These are phyloP conservation scores for Polytrichum formosum DNA, from an alignment of 225 moss, liverwort and hornwort genomes.

Conservation along the genomic window DNA sequence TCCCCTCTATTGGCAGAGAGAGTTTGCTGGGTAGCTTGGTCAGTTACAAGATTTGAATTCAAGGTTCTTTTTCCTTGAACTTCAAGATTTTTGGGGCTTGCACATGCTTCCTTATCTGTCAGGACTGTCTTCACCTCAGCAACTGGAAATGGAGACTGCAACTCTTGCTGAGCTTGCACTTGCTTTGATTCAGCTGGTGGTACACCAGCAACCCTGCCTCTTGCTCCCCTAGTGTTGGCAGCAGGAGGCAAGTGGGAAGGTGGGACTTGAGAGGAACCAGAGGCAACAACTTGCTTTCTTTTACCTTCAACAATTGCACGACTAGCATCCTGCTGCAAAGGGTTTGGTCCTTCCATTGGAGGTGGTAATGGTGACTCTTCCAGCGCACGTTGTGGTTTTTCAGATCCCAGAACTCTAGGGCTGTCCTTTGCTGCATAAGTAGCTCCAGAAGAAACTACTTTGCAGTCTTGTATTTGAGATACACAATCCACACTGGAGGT, in stretches of 20 bases:
- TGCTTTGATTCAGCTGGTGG: neutral
- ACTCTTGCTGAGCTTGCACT: neutral
- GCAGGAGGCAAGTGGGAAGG: slow-evolving; percentile 4
- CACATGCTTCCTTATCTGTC: neutral
- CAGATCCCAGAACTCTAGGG: neutral
- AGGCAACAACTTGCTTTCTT: neutral
- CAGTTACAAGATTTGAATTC: neutral
- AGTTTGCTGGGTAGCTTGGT: neutral
- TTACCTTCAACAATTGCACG: neutral
- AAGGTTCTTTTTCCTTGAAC: neutral
- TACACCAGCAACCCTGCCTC: slow-evolving; percentile 4
- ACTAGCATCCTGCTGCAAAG: slow-evolving; percentile 2
- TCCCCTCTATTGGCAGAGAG: slow-evolving; percentile 5
- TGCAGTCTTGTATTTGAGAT: neutral
- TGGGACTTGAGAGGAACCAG: neutral
- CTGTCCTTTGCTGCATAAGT: neutral
- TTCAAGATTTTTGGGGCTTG: neutral
- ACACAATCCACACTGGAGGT: neutral
- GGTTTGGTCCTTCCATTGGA: neutral
- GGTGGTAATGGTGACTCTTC: neutral
- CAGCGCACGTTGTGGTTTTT: neutral
- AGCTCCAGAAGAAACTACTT: slow-evolving; percentile 4
- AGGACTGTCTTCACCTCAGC: neutral
- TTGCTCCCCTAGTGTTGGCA: slow-evolving; percentile 15
- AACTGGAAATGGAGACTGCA: neutral